These are phyloP conservation scores for Zymoseptoria tritici DNA, from an alignment of 2,329 filamentous ascomycete genomes.

Conservation along the genomic window DNA sequence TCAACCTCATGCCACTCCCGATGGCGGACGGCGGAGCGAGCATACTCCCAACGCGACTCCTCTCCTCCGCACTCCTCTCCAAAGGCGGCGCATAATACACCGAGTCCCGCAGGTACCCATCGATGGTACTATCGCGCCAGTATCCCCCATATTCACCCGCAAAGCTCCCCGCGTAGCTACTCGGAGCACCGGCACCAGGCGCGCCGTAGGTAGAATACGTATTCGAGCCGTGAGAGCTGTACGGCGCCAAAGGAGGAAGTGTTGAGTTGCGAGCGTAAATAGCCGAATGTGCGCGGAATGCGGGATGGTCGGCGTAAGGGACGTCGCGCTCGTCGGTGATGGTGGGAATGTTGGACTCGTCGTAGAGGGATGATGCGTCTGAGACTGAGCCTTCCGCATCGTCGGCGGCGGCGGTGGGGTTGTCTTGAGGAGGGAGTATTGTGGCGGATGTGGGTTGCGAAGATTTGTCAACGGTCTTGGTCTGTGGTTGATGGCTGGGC, in stretches of 20 bases:
- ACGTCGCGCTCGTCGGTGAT: slow-evolving; percentile 17
- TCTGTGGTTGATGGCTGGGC: too few relatives aligned
- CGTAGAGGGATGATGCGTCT: slow-evolving; percentile 35
- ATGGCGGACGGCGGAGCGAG: background rate
- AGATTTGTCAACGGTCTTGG: background rate
- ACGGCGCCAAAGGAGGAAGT: background rate
- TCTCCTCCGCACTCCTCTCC: background rate
- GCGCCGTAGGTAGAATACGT: background rate
- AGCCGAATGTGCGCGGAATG: slow-evolving; percentile 22
- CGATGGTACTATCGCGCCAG: slow-evolving; percentile 20
- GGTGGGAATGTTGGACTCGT: slow-evolving; percentile 19
- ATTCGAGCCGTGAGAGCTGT: background rate
- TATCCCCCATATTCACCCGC: slow-evolving; percentile 9
- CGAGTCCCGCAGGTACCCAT: slow-evolving; percentile 18
- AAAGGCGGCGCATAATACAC: slow-evolving; percentile 4
- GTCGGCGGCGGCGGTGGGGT: slow-evolving; percentile 38
- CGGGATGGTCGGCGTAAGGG: slow-evolving; percentile 26
- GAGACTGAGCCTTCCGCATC: slow-evolving; percentile 36
- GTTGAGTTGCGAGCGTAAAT: slow-evolving; percentile 14
- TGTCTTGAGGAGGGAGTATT: background rate
- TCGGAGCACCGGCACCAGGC: background rate
- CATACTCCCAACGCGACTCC: background rate
- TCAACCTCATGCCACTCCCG: background rate
- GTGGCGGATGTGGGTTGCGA: background rate
- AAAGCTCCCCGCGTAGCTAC: background rate